Evolutionary conservation across 495 filamentous ascomycete genomes (phyloP).

Genomic region (Platismatia glauca): DNA sequence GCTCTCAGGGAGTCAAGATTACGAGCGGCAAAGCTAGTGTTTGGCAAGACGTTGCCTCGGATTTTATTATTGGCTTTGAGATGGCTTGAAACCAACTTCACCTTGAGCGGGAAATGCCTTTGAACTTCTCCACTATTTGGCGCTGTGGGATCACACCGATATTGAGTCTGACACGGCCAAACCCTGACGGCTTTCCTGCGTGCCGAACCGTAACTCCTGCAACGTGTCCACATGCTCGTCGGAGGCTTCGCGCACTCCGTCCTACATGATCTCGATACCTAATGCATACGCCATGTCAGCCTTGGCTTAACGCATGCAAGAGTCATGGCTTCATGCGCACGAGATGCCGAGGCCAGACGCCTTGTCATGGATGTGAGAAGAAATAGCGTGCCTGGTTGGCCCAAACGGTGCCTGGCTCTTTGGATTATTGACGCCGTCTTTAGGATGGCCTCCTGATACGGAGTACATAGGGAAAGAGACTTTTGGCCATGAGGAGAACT

Average conservation of each 20-base stretch:
- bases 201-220: slow-evolving; percentile 19
- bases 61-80: too few relatives aligned
- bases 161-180: slow-evolving; percentile 11
- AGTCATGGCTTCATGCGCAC: neutral
- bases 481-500: neutral
- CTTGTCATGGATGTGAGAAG: neutral
- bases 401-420: slow-evolving; percentile 1
- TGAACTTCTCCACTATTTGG: slow-evolving; percentile 6
- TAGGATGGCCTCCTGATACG: neutral
- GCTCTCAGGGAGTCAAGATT: slow-evolving; percentile 3
- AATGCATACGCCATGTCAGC: neutral
- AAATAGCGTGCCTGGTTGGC: neutral
- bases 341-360: neutral
- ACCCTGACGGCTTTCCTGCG: slow-evolving; percentile 17
- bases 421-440: neutral
- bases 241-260: slow-evolving; percentile 3
- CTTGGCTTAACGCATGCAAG: neutral
- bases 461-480: neutral
- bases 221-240: slow-evolving; percentile 9
- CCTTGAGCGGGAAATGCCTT: slow-evolving; percentile 9
- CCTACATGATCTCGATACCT: slow-evolving; percentile 3
- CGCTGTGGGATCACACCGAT: slow-evolving; percentile 1
- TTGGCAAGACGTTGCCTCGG: neutral
- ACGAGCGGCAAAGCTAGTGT: slow-evolving; percentile 14
- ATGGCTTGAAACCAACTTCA: neutral